Base-by-base conservation (phyloP, 805 yeast species). In the Sugiyamaella lignohabitans region DNA sequence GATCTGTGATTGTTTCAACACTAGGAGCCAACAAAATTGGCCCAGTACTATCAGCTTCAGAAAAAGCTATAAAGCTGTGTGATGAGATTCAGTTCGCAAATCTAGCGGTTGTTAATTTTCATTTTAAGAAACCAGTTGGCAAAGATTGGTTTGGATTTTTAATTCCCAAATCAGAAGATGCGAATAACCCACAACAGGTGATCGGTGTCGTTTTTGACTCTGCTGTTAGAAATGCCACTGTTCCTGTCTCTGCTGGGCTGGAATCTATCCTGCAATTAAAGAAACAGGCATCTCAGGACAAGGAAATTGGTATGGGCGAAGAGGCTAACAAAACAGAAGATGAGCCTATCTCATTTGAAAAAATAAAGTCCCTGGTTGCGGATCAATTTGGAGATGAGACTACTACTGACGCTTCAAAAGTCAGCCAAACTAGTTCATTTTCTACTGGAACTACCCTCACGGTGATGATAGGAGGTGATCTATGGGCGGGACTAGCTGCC, bases 201-300 rank as follows among this genome's bases (percentile, higher is more conserved):
- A 68, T 91, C 24, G 98, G 98, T 2, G 87, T 87, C 4, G 87
- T 93, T 17, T 91, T 83, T 65, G 98, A 91, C 63, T 86, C 96
- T 1, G 87, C 87, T 46, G 77, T 87, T 19, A 93, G 85, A 58
- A 74, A 76, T 53, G 75, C 79, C 43, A 65, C 76, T 36, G 55
- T 57, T 17, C 65, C 67, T 1, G 50, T 72, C 11, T 53, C 56
- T 27, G 21, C 6, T 14, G 6, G 21, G 18, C 21, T 35, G 8
- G 21, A 35, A 16, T 6, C 8, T 6, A 8, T 35, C 8, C 10
- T 18, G 21, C 6, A 16, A 8, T 10, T 8, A 35, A 18, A 35
- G 38, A 35, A 16, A 10, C 11, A 6, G 14, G 38, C 18, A 14
- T 8, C 6, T 8, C 38, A 35, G 21, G 38, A 35, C 11, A 35